Evolutionary conservation across 768 basidiomycete species (phyloP), one percentile per base, ranked within the genome.

Genomic region (Mycena alexandri): DNA sequence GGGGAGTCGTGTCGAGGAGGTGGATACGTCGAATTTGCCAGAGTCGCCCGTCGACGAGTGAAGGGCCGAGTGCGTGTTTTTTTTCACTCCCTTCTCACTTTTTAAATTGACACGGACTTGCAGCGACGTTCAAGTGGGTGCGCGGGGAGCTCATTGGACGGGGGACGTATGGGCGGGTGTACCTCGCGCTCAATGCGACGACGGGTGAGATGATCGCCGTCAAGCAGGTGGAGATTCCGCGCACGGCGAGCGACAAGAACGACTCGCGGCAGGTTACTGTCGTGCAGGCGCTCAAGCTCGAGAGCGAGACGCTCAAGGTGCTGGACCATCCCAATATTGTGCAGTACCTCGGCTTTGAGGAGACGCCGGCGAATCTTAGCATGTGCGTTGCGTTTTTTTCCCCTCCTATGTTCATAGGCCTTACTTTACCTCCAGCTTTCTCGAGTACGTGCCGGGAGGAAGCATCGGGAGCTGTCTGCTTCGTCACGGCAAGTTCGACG

Each of bases 141-240:
- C 92, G 97, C 73, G 98, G 98, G 58, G 96, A 98, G 79, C 85
- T 99, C 42, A 98, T 99, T 68, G 98, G 98, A 36, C 95, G 94
- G 75, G 98, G 98, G 25, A 96, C 96, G 14, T 99, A 96, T 74
- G 98, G 98, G 14, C 89, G 93, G 47, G 98, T 99, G 33, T 99
- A 98, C 75, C 88, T 99, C 61, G 98, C 95, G 19, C 83, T 99
- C 65, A 99, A 99, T 76, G 95, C 94, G 36, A 96, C 94, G 4
- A 97, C 96, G 0, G 96, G 96, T 63, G 96, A 99, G 80, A 97
- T 98, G 94, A 96, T 99, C 74, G 98, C 98, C 19, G 98, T 99
- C 70, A 99, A 99, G 80, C 98, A 99, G 79, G 98, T 99, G 52
- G 98, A 99, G 77, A 87, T 96, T 64, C 97, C 98, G 2, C 89